These are phyloP conservation scores for Talaromyces sp. DNA, from an alignment of 2,329 filamentous ascomycete species.

Conservation along the genomic window DNA sequence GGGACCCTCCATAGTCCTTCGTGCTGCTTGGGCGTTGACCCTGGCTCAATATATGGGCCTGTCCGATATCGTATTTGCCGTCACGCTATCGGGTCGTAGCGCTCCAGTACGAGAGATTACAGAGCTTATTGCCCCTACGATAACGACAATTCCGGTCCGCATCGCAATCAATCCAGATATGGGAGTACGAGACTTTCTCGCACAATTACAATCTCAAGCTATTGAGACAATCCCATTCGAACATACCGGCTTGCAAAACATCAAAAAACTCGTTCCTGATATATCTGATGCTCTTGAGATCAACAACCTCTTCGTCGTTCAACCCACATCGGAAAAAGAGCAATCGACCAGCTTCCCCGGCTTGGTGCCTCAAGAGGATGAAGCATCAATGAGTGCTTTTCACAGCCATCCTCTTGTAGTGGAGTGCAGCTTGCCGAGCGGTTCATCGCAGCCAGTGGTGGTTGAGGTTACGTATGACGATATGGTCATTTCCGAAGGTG, in stretches of 20 bases:
- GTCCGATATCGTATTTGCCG: background rate
- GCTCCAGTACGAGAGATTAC: background rate
- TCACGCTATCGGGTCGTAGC: background rate
- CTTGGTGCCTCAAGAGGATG: background rate
- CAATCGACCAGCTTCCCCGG: background rate
- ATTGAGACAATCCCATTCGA: background rate
- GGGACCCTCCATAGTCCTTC: background rate
- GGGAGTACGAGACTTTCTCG: background rate
- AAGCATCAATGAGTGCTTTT: background rate
- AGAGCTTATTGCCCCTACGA: background rate
- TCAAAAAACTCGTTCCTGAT: background rate
- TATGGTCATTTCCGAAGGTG: background rate
- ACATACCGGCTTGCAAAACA: background rate
- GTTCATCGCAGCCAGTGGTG: background rate
- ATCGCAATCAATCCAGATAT: background rate
- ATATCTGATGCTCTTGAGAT: background rate
- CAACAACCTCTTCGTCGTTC: background rate
- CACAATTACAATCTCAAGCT: background rate
- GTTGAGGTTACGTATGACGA: background rate
- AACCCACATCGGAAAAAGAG: background rate
- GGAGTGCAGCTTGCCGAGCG: background rate
- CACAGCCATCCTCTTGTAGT: background rate
- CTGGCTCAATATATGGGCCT: background rate
- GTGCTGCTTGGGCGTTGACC: background rate
- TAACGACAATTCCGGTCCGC: background rate